A percentile compares a stretch with the other conserved stretches of the same genome.
Conservation (phyloP, 305 asterid species). For the Ilex paraguariensis region DNA sequence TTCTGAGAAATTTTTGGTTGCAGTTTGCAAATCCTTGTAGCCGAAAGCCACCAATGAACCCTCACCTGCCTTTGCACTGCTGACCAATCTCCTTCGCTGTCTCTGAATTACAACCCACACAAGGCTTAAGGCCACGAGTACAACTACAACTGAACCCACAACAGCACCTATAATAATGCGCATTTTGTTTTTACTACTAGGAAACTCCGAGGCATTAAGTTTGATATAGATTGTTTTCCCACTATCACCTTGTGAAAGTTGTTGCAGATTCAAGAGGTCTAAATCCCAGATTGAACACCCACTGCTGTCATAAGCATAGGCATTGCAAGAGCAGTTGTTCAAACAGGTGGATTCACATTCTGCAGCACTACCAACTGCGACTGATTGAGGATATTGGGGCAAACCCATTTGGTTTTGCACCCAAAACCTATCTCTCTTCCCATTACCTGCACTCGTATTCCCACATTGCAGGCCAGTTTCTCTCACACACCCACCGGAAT, state of each 20-base stretch:
- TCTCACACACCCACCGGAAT: constrained; percentile 63
- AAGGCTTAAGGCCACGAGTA: constrained; percentile 18
- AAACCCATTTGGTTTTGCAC: constrained; percentile 16
- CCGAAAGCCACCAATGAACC: constrained; percentile 63
- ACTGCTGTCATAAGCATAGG: constrained; percentile 39
- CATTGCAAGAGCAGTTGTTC: constrained; percentile 61
- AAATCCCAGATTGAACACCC: constrained; percentile 22
- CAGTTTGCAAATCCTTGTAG: constrained; percentile 54
- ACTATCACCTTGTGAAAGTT: constrained; percentile 16
- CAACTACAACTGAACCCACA: constrained; percentile 42
- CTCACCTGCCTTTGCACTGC: constrained; percentile 35
- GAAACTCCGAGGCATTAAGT: constrained; percentile 45
- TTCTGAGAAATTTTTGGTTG: constrained; percentile 64
- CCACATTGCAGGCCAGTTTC: constrained; percentile 36
- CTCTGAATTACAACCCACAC: constrained; percentile 30
- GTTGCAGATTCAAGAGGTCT: constrained; percentile 20
- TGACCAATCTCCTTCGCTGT: constrained; percentile 20
- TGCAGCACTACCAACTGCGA: constrained; percentile 22
- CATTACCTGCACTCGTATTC: constrained; percentile 17
- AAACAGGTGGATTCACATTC: constrained; percentile 56
- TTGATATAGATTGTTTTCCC: constrained; percentile 23
- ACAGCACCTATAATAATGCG: constrained; percentile 36
- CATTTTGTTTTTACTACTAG: constrained; percentile 27
- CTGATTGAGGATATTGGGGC: constrained; percentile 16
- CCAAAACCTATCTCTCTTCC: constrained; percentile 37